Percentiles rank a stretch among this genome's conserved stretches.
phyloP scores from a whole-genome alignment of 78 protist genomes.

The Carpediemonas membranifera region DNA sequence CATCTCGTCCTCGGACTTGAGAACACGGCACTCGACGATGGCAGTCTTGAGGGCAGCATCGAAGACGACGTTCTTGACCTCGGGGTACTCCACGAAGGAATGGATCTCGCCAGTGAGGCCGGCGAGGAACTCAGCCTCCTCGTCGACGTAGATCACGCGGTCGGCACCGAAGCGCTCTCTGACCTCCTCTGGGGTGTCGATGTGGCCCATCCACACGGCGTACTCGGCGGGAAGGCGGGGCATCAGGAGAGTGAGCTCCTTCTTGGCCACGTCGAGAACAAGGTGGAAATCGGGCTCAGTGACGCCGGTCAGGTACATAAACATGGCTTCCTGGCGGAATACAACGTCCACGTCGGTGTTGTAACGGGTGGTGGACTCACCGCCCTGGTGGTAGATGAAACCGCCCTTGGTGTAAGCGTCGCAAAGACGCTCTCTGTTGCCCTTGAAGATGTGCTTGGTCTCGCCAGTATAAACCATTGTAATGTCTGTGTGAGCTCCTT shows the following conservation, averaged over 20 bases:
- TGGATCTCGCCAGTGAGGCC: neutral
- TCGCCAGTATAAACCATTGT: too few species aligned
- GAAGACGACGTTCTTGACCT: neutral
- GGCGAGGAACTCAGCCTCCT: neutral
- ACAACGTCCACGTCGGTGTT: too few species aligned
- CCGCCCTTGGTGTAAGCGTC: too few species aligned
- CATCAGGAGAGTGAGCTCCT: neutral
- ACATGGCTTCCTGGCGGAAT: slow-evolving; percentile 1
- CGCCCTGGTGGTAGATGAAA: too few species aligned
- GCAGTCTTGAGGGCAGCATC: neutral
- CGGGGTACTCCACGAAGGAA: neutral
- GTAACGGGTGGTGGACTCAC: too few species aligned
- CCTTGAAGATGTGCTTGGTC: too few species aligned
- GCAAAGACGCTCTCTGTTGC: too few species aligned
- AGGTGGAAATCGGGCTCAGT: neutral
- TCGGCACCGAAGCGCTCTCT: neutral
- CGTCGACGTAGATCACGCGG: neutral
- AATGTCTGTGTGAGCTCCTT: too few species aligned
- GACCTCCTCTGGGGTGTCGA: too few species aligned
- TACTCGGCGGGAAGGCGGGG: neutral
- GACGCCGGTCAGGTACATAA: slow-evolving; percentile 1
- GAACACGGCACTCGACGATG: neutral
- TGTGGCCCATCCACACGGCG: neutral
- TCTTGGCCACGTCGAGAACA: neutral
- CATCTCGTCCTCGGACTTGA: neutral